phyloP scores from a whole-genome alignment of 768 basidiomycete species.

The Tylopilus plumbeoviolaceoides region DNA sequence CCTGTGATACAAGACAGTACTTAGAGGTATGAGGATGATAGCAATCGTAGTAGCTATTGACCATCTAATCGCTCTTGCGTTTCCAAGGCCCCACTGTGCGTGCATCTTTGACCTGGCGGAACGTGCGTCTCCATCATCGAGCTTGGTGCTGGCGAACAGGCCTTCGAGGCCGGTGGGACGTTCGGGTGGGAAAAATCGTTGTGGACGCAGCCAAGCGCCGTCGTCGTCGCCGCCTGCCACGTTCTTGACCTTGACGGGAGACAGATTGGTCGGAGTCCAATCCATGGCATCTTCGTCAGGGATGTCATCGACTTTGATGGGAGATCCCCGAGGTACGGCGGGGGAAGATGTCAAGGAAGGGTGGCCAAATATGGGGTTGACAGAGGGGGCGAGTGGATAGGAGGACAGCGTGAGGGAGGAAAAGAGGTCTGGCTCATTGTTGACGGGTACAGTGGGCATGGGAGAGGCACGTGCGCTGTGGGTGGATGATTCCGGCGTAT shows the following conservation, averaged over 20 bases:
- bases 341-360: conserved; percentile 48
- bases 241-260: conserved; percentile 22
- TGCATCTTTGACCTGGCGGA: background rate
- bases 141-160: conserved; percentile 57
- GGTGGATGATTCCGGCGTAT: conserved; percentile 36
- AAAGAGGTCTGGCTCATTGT: conserved; percentile 54
- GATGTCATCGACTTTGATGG: conserved; percentile 26
- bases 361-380: conserved; percentile 63
- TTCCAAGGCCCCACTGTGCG: background rate
- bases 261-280: conserved; percentile 57
- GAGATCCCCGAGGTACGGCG: conserved; percentile 23
- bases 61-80: conserved; percentile 7
- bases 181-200: conserved; percentile 75
- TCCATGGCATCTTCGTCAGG: conserved; percentile 51
- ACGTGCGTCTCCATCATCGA: conserved; percentile 40
- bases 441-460: conserved; percentile 19
- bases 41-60: conserved; percentile 5
- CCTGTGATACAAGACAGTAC: conserved; percentile 16
- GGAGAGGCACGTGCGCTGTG: conserved; percentile 24
- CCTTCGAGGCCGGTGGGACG: conserved; percentile 73
- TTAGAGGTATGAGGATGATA: conserved; percentile 19
- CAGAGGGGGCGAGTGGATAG: conserved; percentile 48
- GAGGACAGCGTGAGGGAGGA: conserved; percentile 62
- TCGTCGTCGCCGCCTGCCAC: conserved; percentile 33
- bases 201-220: conserved; percentile 58